Base-by-base conservation (phyloP, 495 filamentous ascomycete species). In the Neurospora tetraspora region DNA sequence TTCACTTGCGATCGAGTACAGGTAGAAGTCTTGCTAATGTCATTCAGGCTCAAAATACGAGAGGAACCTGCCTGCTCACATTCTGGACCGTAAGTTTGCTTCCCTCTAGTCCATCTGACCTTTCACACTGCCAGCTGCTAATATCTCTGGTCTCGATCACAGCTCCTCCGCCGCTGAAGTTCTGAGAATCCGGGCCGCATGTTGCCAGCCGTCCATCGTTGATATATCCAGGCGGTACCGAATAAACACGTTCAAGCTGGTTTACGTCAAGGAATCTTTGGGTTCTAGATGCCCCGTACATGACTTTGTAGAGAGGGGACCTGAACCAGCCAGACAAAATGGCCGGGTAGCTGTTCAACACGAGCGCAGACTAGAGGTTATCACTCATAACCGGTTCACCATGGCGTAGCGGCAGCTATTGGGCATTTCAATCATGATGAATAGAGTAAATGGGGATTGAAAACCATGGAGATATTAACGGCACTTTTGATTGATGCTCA, bases 21-120 rank as follows among this genome's bases (percentile, higher is more conserved):
- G 43, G 36, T 39, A 53, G 77, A 47, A 61, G 81, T 47, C 82
- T 80, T 80, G 70, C 78, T 72, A 73, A 37, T 65, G 6, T 36
- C 45, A 14, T 43, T 47, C 73, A 97, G 94, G 94, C 71, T 97
- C 93, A 71, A 98, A 98, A 86, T 98, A 91, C 82, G 96, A 98
- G 83, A 88, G 96, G 80, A 99, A 98, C 79, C 79, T 99, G 59
- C 94, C 94, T 31, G 85, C 86, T 70, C 94, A 89, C 34, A 89
- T 89, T 77, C 84, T 95, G 34, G 91, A 92, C 73, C 91, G 94
- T 97, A 85, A 85, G 94, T 88, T 31, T 37, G 11, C 20, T 65
- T 31, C 69, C 39, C 10, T 20, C 43, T 75, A 16, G 1, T 65
- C 16, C 27, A 65, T 34, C 6, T 34, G 53, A 65, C 27, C 27